Base-by-base conservation (phyloP, 2,329 filamentous ascomycete genomes). In the Pestalotiopsis fici region DNA sequence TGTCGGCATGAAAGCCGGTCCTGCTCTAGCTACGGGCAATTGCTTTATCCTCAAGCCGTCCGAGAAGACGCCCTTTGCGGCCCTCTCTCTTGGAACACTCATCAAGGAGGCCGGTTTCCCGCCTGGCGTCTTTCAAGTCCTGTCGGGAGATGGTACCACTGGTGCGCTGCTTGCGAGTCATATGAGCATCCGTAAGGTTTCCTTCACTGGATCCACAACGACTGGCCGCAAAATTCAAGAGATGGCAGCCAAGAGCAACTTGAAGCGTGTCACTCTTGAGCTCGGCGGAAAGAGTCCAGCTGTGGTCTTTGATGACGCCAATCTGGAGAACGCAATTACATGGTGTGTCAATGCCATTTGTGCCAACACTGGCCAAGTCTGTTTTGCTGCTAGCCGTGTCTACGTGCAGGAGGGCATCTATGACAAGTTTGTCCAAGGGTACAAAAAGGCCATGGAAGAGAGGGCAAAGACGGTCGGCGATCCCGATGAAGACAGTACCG, bases 341-440 rank as follows among this genome's bases (percentile, higher is more conserved):
- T 80, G 78, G 78, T 74, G 75, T 15, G 74, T 74, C 28, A 75
- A 76, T 66, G 73, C 79, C 13, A 78, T 93, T 84, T 90, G 92
- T 81, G 88, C 88, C 66, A 93, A 93, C 72, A 89, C 89, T 0
- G 91, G 91, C 21, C 91, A 94, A 77, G 90, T 93, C 60, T 94
- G 91, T 82, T 92, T 91, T 39, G 93, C 93, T 70, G 90, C 90
- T 5, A 92, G 90, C 0, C 82, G 91, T 2, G 89, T 93, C 9
- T 93, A 93, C 76, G 86, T 93, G 3, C 90, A 90, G 1, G 79
- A 83, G 59, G 75, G 77, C 43, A 85, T 91, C 77, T 89, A 91
- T 71, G 72, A 82, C 23, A 81, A 80, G 9, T 93, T 93, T 72
- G 86, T 92, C 67, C 81, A 82, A 67, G 78, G 79, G 0, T 83